Base-by-base conservation (phyloP, 352 stramenopile species). In the Globisporangium echinulatum region DNA sequence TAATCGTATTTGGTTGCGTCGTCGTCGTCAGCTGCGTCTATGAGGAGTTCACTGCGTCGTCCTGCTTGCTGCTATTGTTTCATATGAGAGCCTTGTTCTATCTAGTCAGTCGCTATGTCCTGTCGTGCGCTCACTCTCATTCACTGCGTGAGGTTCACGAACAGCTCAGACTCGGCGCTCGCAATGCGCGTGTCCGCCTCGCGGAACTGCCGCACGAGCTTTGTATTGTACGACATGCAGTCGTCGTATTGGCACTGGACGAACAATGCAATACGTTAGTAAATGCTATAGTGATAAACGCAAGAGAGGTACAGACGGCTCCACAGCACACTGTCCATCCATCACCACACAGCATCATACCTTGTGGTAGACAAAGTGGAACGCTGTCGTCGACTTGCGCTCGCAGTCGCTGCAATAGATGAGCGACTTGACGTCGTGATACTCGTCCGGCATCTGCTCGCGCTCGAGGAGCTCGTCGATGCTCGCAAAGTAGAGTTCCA, bases 281-380 rank as follows among this genome's bases (percentile, higher is more conserved):
- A 33, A 33, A 33, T 33, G 25, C 25, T 33, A 33, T 33, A 33
- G 25, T 3, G 25, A 33, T 33, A 33, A 33, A 33, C 25, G 25
- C 25, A 3, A 33, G 25, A 33, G 25, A 33, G 25, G 25, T 33
- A 33, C 25, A 33, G 25, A 33, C 25, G 25, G 25, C 25, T 33
- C 25, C 25, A 33, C 2, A 33, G 25, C 25, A 33, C 25, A 33
- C 2, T 33, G 25, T 33, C 25, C 25, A 33, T 33, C 25, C 25
- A 33, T 33, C 25, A 3, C 25, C 25, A 3, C 25, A 33, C 2
- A 33, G 7, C n/a, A 13, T 7, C 37, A 17, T 61, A 92, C 82
- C 77, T 94, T 94, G 76, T 94, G 85, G 60, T 94, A 90, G 52
- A 92, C 71, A 56, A 94, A 94, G 68, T 94, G 85, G 58, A 89